A percentile compares a stretch with the other conserved stretches of the same genome.
Evolutionary conservation across 768 basidiomycete species (phyloP).

Genomic region (Psilocybe azurescens): DNA sequence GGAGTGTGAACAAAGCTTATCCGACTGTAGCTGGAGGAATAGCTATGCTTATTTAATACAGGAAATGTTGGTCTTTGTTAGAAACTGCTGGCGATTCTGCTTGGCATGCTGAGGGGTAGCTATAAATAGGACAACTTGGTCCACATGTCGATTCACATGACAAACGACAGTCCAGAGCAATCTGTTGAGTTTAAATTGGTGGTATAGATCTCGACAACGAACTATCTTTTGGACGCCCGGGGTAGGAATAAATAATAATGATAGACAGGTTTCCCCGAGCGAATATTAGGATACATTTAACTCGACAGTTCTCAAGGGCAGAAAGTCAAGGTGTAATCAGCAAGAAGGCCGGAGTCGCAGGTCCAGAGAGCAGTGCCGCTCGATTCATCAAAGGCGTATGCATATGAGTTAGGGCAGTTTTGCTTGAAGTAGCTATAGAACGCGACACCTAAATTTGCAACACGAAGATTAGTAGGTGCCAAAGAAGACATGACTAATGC

Average conservation of each 20-base stretch:
- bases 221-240: background rate
- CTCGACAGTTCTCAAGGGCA: conserved; percentile 39
- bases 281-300: background rate
- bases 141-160: background rate
- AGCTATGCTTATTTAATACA: no score
- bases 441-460: conserved; percentile 43
- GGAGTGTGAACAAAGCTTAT: no score
- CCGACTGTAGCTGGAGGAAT: no score
- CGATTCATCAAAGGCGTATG: conserved; percentile 58
- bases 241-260: background rate
- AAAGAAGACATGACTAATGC: background rate
- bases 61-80: no score
- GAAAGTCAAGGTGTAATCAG: conserved; percentile 54
- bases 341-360: conserved; percentile 43
- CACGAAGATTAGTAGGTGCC: background rate
- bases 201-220: no score
- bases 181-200: no score
- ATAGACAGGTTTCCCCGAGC: background rate
- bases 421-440: conserved; percentile 47
- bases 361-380: conserved; percentile 57
- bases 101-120: background rate
- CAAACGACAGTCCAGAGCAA: background rate
- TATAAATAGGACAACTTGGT: background rate
- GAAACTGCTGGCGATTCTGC: background rate
- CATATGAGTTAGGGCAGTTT: conserved; percentile 53